Evolutionary conservation across 176 grass and related monocot species (phyloP).

Genomic region (Bolboschoenus planiculmis): DNA sequence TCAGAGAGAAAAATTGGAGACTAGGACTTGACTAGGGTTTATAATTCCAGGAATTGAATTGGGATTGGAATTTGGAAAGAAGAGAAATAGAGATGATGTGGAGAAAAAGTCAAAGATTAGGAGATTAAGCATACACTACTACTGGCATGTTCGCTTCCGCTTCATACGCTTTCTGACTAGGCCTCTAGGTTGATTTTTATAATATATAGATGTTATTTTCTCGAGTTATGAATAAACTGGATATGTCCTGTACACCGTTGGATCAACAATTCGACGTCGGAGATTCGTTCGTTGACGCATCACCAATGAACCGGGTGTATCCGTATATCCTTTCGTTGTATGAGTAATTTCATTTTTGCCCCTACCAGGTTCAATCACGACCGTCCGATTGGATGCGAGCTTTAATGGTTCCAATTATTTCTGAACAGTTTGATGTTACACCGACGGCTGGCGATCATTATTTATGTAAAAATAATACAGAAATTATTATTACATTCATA

Average conservation of each 20-base stretch:
- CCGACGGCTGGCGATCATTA: neutral
- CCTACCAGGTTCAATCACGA: neutral
- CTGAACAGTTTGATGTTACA: neutral
- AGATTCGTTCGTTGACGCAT: neutral
- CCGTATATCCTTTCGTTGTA: too few relatives aligned
- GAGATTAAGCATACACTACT: too few relatives aligned
- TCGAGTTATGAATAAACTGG: neutral
- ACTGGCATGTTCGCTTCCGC: constrained; percentile 19
- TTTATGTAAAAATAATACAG: too few relatives aligned
- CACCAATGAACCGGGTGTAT: too few relatives aligned
- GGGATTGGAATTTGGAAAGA: neutral
- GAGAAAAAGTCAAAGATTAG: neutral
- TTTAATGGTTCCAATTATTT: neutral
- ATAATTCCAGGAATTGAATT: neutral
- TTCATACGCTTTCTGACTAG: constrained; percentile 2
- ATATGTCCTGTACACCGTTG: neutral
- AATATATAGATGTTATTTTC: neutral
- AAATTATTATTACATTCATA: too few relatives aligned
- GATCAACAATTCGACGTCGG: neutral
- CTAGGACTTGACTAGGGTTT: constrained; percentile 3
- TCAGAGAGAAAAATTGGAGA: neutral
- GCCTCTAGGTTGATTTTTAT: neutral
- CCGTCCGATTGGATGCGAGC: neutral
- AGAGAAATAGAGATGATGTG: neutral
- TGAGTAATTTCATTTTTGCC: neutral